Base-by-base conservation (phyloP, 1,284 basidiomycete genomes). In the Termitomyces sp. region DNA sequence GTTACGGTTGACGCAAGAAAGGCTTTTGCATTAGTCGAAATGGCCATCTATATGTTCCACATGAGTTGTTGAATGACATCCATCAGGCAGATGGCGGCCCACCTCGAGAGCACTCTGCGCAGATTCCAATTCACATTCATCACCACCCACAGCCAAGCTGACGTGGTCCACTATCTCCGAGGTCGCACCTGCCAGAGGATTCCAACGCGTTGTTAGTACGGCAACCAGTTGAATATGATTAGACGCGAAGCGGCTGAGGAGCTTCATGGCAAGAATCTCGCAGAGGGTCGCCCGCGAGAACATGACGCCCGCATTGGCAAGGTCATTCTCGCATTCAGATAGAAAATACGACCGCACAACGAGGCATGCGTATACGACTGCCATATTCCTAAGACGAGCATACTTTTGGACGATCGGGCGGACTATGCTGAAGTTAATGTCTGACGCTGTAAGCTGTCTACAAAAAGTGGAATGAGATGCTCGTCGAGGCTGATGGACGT, bases 231-330 rank as follows among this genome's bases (percentile, higher is more conserved):
- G 80, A 5, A 92, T 79, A 64, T 88, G 80, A 58, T 83, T 80
- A n/a, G 77, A 79, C 0, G 88, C 84, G 65, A 90, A 92, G 31
- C 80, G 77, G 40, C 79, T 81, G 13, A 93, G 76, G n/a, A 94
- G 78, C 65, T 94, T 94, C 74, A 92, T 85, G 10, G 92, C 90
- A 19, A 94, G 69, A 21, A 94, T 80, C 68, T 94, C 91, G 68
- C 89, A 92, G 24, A 93, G 77, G 41, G 77, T 83, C 1, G 91
- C 75, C 36, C 74, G 69, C 38, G 73, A 69, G 26, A 67, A 58
- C 73, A 89, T 85, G 36, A 93, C 75, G 15, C 83, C 84, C 15
- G 88, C 80, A 70, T 87, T 86, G 15, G 89, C 89, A 39, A 95
- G 75, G 64, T 92, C 84, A 5, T 74, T 72, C 26, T 81, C 81